Evolutionary conservation across 2,329 filamentous ascomycete species (phyloP).

Genomic region (Phialocephala sp.): DNA sequence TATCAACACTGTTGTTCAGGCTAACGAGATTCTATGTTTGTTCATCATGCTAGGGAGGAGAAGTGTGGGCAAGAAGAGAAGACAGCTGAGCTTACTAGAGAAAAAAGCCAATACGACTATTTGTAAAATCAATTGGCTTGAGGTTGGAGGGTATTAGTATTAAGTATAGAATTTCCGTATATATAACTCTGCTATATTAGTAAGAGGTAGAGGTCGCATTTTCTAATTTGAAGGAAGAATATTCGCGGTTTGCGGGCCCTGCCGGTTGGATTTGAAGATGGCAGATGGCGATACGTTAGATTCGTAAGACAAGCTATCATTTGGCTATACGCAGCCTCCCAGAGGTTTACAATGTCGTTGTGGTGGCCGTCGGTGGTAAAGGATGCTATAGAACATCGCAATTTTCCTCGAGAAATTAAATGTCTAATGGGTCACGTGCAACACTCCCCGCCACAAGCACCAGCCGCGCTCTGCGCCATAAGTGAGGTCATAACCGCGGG

Average conservation of each 20-base stretch:
- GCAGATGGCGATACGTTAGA: too few relatives aligned
- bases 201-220: not conserved
- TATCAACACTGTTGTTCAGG: slow-evolving; percentile 1
- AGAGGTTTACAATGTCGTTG: too few relatives aligned
- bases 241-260: too few relatives aligned
- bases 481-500: not conserved
- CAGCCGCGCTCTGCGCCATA: not conserved
- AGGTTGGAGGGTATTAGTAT: not conserved
- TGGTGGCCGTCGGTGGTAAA: too few relatives aligned
- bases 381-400: not conserved
- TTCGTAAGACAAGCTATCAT: too few relatives aligned
- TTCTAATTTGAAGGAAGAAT: not conserved
- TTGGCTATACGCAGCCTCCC: too few relatives aligned
- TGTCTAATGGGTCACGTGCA: not conserved
- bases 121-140: not conserved
- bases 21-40: slow-evolving; percentile 13
- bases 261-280: too few relatives aligned
- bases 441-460: not conserved
- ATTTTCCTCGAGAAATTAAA: not conserved
- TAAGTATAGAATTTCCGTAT: too few relatives aligned
- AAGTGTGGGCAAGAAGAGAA: not conserved
- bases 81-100: not conserved
- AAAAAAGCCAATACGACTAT: not conserved
- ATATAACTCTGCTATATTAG: too few relatives aligned
- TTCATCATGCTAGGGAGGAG: not conserved